Conservation (phyloP, 331 rosid species). For the Quercus tomentella region DNA sequence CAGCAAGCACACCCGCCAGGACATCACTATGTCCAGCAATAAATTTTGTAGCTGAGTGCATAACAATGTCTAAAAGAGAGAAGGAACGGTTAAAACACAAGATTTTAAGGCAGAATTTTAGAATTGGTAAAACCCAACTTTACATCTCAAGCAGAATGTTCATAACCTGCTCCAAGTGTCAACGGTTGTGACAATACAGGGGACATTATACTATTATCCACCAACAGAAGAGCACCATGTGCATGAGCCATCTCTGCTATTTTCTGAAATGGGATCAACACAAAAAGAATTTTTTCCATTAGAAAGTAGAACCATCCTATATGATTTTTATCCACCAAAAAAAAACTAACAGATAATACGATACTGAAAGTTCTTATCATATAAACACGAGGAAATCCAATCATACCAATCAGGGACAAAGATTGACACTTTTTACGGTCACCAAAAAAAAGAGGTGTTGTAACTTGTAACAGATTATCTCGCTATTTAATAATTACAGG, state of each 20-base stretch:
- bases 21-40: conserved; percentile 86
- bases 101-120: not conserved
- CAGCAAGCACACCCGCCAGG: conserved; percentile 93
- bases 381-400: not conserved
- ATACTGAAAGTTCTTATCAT: not conserved
- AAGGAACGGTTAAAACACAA: not conserved
- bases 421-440: not conserved
- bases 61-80: conserved; percentile 58
- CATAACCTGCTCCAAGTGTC: conserved; percentile 86
- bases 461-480: too few species aligned
- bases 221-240: conserved; percentile 59
- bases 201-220: conserved; percentile 94
- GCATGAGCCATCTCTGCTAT: conserved; percentile 67
- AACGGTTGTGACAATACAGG: conserved; percentile 85
- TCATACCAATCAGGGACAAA: not conserved
- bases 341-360: too few species aligned
- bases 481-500: too few species aligned
- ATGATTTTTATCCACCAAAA: not conserved
- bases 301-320: not conserved
- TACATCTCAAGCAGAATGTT: not conserved
- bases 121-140: not conserved
- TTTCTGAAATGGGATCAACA: conserved; percentile 32
- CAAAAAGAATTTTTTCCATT: not conserved
- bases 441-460: not conserved
- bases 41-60: conserved; percentile 93